A percentile compares a stretch with the other conserved stretches of the same genome.
Evolutionary conservation across 192 early-diverging fungal genomes (phyloP).

Genomic region (Coemansia sp.): DNA sequence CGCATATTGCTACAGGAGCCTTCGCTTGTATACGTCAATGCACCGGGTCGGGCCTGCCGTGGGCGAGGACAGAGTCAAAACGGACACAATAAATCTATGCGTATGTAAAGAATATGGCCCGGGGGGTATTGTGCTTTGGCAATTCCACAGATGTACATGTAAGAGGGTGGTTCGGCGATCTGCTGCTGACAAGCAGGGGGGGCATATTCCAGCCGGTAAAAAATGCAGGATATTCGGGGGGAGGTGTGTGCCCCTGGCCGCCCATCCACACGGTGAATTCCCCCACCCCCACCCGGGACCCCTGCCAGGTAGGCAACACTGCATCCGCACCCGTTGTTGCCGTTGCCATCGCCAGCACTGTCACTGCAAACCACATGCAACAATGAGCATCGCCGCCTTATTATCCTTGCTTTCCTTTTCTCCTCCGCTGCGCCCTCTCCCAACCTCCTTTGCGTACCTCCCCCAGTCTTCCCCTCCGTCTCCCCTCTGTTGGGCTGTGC

Average conservation of each 20-base stretch:
- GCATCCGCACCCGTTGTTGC: constrained; percentile 7
- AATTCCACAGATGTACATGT: background rate
- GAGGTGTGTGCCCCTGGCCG: background rate
- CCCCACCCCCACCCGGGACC: background rate
- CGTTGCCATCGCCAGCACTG: constrained; percentile 14
- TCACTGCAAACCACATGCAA: constrained; percentile 32
- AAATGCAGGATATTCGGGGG: no score
- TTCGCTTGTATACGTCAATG: no score
- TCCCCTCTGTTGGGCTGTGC: constrained; percentile 2
- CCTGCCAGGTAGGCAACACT: constrained; percentile 9
- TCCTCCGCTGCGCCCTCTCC: constrained; percentile 1
- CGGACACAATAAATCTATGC: constrained; percentile 26
- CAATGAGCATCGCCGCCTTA: constrained; percentile 26
- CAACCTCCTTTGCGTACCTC: background rate
- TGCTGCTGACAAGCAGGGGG: constrained; percentile 1
- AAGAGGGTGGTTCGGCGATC: background rate
- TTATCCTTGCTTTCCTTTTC: constrained; percentile 20
- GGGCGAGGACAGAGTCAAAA: constrained; percentile 6
- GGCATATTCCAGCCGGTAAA: no score
- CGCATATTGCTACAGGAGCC: no score
- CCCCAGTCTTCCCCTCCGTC: background rate
- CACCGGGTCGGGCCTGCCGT: no score
- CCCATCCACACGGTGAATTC: constrained; percentile 1
- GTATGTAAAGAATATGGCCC: constrained; percentile 1
- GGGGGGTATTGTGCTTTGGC: background rate